phyloP scores from a whole-genome alignment of 257 asterid genomes.

The Paraleonurus japonicus region DNA sequence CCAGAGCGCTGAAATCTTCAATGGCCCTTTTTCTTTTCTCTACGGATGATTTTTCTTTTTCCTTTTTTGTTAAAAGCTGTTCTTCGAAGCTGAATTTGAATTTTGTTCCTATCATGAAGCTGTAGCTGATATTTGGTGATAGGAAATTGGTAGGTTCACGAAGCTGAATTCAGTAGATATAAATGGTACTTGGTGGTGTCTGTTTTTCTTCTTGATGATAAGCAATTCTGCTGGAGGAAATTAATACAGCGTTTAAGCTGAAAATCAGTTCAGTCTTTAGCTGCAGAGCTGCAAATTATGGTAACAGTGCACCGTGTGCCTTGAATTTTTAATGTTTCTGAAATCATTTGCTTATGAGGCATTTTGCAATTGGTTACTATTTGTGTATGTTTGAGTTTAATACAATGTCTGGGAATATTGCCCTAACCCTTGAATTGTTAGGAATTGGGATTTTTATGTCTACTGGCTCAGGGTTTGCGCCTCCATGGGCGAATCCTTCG shows the following conservation, averaged over 20 bases:
- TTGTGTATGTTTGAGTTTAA: background rate
- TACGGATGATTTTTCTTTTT: too few species aligned
- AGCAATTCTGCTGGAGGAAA: background rate
- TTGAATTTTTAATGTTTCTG: background rate
- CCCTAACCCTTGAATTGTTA: slow-evolving; percentile 25
- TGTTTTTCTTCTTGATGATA: background rate
- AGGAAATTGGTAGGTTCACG: slow-evolving; percentile 8
- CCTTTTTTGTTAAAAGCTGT: too few species aligned
- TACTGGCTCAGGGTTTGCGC: slow-evolving; percentile 28
- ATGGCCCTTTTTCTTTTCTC: too few species aligned
- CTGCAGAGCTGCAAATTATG: background rate
- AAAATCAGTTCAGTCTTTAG: background rate
- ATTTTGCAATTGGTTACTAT: background rate
- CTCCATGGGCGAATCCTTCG: slow-evolving; percentile 28
- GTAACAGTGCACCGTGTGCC: background rate
- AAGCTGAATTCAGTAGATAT: background rate
- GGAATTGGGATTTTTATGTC: slow-evolving; percentile 31
- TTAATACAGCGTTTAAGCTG: background rate
- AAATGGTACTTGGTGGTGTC: background rate
- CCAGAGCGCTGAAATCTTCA: too few species aligned
- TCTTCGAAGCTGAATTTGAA: background rate
- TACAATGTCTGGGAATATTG: slow-evolving; percentile 14
- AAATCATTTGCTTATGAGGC: background rate
- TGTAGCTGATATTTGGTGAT: background rate
- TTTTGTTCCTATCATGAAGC: background rate